Conservation (phyloP, 169 alveolate species). For the Plasmodium vivax region DNA sequence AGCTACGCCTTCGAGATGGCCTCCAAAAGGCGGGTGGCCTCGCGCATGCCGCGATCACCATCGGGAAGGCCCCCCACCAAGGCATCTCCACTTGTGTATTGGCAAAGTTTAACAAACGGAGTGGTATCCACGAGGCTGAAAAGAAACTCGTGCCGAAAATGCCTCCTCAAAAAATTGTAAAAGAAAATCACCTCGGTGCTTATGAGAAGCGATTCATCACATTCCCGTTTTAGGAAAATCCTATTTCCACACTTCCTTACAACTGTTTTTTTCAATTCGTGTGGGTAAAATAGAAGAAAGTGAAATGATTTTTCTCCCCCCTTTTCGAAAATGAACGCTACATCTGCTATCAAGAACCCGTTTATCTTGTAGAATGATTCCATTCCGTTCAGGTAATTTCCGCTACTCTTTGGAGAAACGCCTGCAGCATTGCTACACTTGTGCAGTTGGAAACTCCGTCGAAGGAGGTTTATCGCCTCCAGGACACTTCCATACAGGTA, state of each 20-base stretch:
- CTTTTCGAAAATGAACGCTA: slow-evolving; percentile 25
- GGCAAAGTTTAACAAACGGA: slow-evolving; percentile 26
- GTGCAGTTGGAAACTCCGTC: background rate
- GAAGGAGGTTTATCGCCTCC: background rate
- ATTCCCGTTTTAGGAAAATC: slow-evolving; percentile 1
- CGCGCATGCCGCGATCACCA: background rate
- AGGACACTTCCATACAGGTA: slow-evolving; percentile 28
- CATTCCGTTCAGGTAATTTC: background rate
- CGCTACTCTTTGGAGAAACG: background rate
- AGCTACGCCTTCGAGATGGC: background rate
- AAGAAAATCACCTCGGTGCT: slow-evolving; percentile 24
- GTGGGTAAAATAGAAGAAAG: slow-evolving; percentile 47
- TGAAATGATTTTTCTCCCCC: slow-evolving; percentile 3
- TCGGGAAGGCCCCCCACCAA: background rate
- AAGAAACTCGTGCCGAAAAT: background rate
- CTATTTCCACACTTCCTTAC: slow-evolving; percentile 3
- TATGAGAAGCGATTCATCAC: slow-evolving; percentile 32
- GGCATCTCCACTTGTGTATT: background rate
- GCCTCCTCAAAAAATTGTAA: slow-evolving; percentile 35
- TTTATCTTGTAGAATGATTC: slow-evolving; percentile 36
- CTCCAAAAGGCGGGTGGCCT: background rate
- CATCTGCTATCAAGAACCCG: slow-evolving; percentile 23
- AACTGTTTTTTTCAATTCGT: slow-evolving; percentile 36
- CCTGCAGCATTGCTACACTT: background rate
- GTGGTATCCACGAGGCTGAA: slow-evolving; percentile 47